Evolutionary conservation across 441 rosid genomes (phyloP), one percentile per base, ranked within the genome.

Genomic region (Adansonia gregorii): DNA sequence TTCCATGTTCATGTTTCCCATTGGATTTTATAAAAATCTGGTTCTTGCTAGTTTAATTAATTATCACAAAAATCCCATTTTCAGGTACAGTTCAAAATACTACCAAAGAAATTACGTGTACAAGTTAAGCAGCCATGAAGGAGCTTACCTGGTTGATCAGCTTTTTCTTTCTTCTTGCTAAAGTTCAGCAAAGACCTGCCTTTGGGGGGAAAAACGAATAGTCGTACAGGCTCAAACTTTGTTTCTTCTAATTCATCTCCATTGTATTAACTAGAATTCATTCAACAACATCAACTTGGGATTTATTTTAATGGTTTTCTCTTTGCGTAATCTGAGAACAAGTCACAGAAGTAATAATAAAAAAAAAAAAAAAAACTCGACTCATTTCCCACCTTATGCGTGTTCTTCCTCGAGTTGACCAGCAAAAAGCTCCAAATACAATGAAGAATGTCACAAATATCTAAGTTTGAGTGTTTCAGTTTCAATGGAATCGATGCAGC

Each of bases 1-100:
- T 65, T 82, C 89, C 78, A 52, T 71, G 56, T 75, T 75, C 86
- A 35, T 19, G 64, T n/a, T 31, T 81, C 63, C 85, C 85, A 74
- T 81, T 56, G 75, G 71, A 73, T 70, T 56, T 2, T 27, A 59
- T 20, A 72, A 52, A 27, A 31, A 8, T 49, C 59, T 69, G 73
- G 14, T 69, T 49, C 73, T 69, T 15, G 59, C 59, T 24, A 69
- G 12, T 3, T 22, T 22, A 24, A 22, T 9, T 17, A 31, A 69
- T 69, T 8, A 67, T 6, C 58, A 24, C 2, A 51, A 51, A 69
- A 24, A 22, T 3, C 17, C 6, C 14, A 10, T 46, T 27, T 55
- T 72, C 65, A 39, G 35, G n/a, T 17, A 11, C 31, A 19, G 75
- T 72, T 55, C 35, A 35, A 55, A 10, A 17, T 5, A 43, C 14